Base-by-base conservation (phyloP, 2,329 filamentous ascomycete genomes). In the Neofusicoccum sp. region DNA sequence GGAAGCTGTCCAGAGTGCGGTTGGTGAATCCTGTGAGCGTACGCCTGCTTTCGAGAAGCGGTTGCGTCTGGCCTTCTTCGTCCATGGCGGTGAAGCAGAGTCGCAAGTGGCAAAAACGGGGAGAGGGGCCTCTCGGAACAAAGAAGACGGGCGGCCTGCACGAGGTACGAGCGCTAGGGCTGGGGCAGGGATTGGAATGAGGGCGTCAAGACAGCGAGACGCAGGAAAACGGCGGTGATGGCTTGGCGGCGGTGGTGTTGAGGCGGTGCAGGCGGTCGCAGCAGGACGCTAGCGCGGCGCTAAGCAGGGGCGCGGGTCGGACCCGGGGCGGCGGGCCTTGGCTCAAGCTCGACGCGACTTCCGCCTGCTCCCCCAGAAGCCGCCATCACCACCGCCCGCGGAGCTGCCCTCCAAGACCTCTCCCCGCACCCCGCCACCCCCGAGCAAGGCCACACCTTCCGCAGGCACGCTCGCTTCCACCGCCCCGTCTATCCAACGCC, bases 291-390 rank as follows among this genome's bases (percentile, higher is more conserved):
- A 51, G 33, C 20, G 33, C 16, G 47, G 24, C 20, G 20, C 38
- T 56, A 56, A 38, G 34, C 49, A 40, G 49, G 24, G 26, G 26
- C 43, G 38, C 51, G 51, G 54, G 54, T 58, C 57, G 57, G 44
- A 31, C 38, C 51, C 56, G 12, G 16, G 6, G 11, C 57, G 44
- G 44, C 57, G 34, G 47, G 47, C 28, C 28, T 7, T 49, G 57
- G 57, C 44, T 34, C 45, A 49, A 59, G 57, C 57, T 59, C 45
- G 57, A 59, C 57, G 57, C 57, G 57, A 49, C 56, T 36, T 44
- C 40, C 48, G 20, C 44, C 28, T 58, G 38, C 43, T 33, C 20
- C 56, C 41, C 41, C 31, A 20, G 43, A 36, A 30, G 30, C 14
- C 16, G 51, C 49, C 12, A 7, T 9, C 28, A 26, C 26, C 12